Conservation (phyloP, 805 yeast species). For the Teunomyces gatunensis region DNA sequence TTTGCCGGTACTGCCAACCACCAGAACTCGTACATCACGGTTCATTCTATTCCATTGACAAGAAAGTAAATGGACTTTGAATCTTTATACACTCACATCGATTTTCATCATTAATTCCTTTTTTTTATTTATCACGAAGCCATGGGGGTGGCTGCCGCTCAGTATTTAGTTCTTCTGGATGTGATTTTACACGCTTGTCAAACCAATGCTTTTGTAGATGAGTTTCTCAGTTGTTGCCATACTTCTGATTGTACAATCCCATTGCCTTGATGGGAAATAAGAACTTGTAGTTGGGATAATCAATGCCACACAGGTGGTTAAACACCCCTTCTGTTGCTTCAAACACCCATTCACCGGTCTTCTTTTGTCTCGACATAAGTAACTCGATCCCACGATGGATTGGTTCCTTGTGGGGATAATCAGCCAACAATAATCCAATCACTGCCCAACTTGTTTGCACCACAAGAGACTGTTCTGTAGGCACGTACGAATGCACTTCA, state of each 20-base stretch:
- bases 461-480: conserved; percentile 58
- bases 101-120: neutral
- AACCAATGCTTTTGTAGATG: neutral
- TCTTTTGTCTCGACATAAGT: conserved; percentile 62
- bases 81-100: neutral
- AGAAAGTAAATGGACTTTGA: neutral
- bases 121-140: conserved; percentile 2
- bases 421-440: conserved; percentile 75
- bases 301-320: conserved; percentile 88
- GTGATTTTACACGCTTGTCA: conserved; percentile 2
- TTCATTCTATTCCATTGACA: conserved; percentile 24
- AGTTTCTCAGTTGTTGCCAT: conserved; percentile 18
- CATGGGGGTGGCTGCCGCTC: conserved; percentile 4
- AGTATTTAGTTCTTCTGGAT: conserved; percentile 1
- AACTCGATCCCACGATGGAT: conserved; percentile 63
- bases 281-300: conserved; percentile 90
- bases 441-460: conserved; percentile 95
- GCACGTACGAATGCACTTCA: conserved; percentile 76
- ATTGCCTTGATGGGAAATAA: conserved; percentile 90
- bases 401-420: conserved; percentile 67
- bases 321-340: conserved; percentile 94
- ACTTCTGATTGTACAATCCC: conserved; percentile 56
- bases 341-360: conserved; percentile 80
- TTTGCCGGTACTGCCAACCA: conserved; percentile 37
- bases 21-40: conserved; percentile 35